Percentiles rank a stretch among this genome's conserved stretches.
Evolutionary conservation across 2,329 filamentous ascomycete genomes (phyloP).

Genomic region (Aureobasidium vineae): DNA sequence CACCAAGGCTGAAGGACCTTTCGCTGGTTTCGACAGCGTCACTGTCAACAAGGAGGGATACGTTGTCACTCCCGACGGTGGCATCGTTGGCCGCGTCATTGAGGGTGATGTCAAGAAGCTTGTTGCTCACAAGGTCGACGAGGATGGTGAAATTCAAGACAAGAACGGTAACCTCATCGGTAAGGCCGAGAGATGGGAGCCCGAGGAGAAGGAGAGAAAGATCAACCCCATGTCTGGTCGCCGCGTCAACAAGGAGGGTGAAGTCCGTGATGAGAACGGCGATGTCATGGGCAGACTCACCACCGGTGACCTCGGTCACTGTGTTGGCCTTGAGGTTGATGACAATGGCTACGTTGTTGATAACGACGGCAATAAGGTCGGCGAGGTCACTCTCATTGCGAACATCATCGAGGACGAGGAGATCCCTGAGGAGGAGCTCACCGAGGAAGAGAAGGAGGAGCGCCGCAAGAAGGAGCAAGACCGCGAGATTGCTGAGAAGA

Average conservation of each 20-base stretch:
- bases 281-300: constrained; percentile 52
- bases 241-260: constrained; percentile 55
- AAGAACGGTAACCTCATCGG: constrained; percentile 56
- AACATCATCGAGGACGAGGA: constrained; percentile 58
- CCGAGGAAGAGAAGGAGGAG: constrained; percentile 54
- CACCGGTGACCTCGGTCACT: constrained; percentile 53
- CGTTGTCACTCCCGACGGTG: constrained; percentile 48
- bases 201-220: constrained; percentile 54
- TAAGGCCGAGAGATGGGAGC: constrained; percentile 54
- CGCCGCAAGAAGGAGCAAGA: constrained; percentile 62
- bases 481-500: constrained; percentile 72
- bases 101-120: constrained; percentile 55
- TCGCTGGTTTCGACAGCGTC: constrained; percentile 59
- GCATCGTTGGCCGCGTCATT: constrained; percentile 51
- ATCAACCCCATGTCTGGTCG: constrained; percentile 60
- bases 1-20: constrained; percentile 54
- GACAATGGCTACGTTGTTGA: constrained; percentile 55
- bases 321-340: constrained; percentile 53
- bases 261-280: constrained; percentile 53
- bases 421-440: constrained; percentile 58
- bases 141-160: constrained; percentile 54
- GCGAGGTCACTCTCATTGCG: constrained; percentile 61
- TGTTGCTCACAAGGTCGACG: constrained; percentile 51
- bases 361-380: constrained; percentile 61
- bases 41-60: constrained; percentile 59